Percentiles rank a stretch among this genome's conserved stretches.
Conservation (phyloP, 257 asterid species). For the Solanum bulbocastanum region DNA sequence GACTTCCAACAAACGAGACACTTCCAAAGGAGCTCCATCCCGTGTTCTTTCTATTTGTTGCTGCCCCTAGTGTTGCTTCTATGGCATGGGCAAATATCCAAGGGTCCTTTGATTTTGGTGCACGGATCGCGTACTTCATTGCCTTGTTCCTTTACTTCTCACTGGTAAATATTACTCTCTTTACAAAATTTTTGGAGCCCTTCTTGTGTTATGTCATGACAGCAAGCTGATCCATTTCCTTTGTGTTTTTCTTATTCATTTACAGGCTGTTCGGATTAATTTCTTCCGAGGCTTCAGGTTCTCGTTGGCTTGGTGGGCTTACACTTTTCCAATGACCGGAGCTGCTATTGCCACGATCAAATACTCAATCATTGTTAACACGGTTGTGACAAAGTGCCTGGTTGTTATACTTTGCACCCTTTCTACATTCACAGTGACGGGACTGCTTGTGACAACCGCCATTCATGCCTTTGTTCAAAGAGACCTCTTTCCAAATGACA, state of each 20-base stretch:
- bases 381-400: conserved; percentile 21
- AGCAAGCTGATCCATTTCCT: conserved; percentile 2
- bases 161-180: conserved; percentile 29
- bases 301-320: conserved; percentile 93
- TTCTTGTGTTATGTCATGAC: not conserved
- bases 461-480: conserved; percentile 57
- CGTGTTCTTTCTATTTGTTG: conserved; percentile 83
- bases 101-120: conserved; percentile 59
- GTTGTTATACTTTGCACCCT: conserved; percentile 31
- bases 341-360: conserved; percentile 63
- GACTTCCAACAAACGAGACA: conserved; percentile 87
- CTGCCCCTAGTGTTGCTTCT: conserved; percentile 89
- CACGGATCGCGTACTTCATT: conserved; percentile 65
- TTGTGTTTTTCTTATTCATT: not conserved
- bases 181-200: not conserved
- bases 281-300: conserved; percentile 86
- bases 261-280: conserved; percentile 73
- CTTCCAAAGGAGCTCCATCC: conserved; percentile 94
- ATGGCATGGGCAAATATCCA: conserved; percentile 90
- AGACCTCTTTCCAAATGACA: conserved; percentile 78
- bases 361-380: conserved; percentile 43
- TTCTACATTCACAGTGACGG: conserved; percentile 50
- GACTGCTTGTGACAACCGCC: conserved; percentile 48
- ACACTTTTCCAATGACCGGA: conserved; percentile 88
- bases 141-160: conserved; percentile 85